These are phyloP conservation scores for Vitis hybrid DNA, from an alignment of 177 flowering plant species.

Conservation along the genomic window DNA sequence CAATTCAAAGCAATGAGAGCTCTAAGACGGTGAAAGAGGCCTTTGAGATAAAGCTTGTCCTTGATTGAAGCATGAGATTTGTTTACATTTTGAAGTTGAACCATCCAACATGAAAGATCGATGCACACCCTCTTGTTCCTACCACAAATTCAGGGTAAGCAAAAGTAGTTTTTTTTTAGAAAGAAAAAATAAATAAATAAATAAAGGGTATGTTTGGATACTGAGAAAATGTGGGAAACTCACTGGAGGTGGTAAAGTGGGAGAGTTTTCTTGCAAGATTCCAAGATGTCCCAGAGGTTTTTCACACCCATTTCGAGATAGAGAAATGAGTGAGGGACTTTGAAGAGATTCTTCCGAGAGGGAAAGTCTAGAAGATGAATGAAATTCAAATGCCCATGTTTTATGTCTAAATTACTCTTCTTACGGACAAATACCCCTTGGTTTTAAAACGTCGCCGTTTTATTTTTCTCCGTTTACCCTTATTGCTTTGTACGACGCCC, in stretches of 20 bases:
- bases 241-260: constrained; percentile 93
- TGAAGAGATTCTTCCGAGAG: neutral
- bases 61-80: constrained; percentile 43
- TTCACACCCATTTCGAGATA: constrained; percentile 76
- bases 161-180: too few relatives aligned
- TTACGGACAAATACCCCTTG: too few relatives aligned
- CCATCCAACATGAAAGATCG: constrained; percentile 96
- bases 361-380: neutral
- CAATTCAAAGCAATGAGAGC: constrained; percentile 93
- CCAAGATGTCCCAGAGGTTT: constrained; percentile 88
- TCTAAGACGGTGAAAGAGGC: constrained; percentile 86
- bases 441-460: too few relatives aligned
- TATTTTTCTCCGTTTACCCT: too few relatives aligned
- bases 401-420: neutral
- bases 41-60: constrained; percentile 63
- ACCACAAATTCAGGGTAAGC: neutral
- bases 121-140: constrained; percentile 95
- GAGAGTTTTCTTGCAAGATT: constrained; percentile 88
- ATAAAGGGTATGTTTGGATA: neutral
- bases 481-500: too few relatives aligned
- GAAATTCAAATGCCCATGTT: neutral
- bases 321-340: neutral
- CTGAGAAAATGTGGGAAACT: constrained; percentile 18
- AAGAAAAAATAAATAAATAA: neutral
- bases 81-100: constrained; percentile 68